Evolutionary conservation across 2,329 filamentous ascomycete genomes (phyloP).

Genomic region (Phialemonium atrogriseum): DNA sequence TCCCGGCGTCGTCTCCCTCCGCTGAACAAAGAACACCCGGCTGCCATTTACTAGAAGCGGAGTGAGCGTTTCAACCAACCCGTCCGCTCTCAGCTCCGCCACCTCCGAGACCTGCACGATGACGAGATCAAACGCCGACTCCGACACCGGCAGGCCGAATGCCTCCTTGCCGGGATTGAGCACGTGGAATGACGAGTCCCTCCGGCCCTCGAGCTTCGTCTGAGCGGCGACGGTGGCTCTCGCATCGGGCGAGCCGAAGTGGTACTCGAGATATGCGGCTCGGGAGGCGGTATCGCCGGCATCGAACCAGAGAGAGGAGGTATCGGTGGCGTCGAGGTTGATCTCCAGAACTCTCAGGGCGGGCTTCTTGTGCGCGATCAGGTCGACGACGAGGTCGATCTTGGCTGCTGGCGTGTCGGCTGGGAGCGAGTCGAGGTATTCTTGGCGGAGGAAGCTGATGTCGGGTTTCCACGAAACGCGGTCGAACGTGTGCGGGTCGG

Average conservation of each 20-base stretch:
- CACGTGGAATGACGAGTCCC: slow-evolving; percentile 4
- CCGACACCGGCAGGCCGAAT: neutral
- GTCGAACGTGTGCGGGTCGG: slow-evolving; percentile 15
- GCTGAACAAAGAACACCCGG: too few species aligned
- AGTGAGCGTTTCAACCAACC: too few species aligned
- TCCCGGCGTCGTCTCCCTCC: too few species aligned
- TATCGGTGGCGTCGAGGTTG: slow-evolving; percentile 14
- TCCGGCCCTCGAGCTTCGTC: neutral
- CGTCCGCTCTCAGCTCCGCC: neutral
- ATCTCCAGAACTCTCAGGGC: slow-evolving; percentile 23
- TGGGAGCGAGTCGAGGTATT: slow-evolving; percentile 3
- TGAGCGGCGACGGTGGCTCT: slow-evolving; percentile 5
- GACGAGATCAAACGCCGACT: slow-evolving; percentile 3
- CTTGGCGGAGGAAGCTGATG: slow-evolving; percentile 10
- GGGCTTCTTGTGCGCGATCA: slow-evolving; percentile 26
- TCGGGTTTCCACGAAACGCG: slow-evolving; percentile 15
- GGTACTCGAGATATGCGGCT: slow-evolving; percentile 8
- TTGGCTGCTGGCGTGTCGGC: neutral
- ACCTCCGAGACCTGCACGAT: neutral
- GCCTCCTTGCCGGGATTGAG: slow-evolving; percentile 2
- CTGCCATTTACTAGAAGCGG: too few species aligned
- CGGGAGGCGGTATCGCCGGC: slow-evolving; percentile 4
- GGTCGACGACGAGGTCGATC: slow-evolving; percentile 17
- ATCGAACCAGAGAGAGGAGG: slow-evolving; percentile 19
- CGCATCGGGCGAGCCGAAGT: slow-evolving; percentile 7